Evolutionary conservation across 2,329 filamentous ascomycete genomes (phyloP).

Genomic region (Sporothrix euskadiensis): DNA sequence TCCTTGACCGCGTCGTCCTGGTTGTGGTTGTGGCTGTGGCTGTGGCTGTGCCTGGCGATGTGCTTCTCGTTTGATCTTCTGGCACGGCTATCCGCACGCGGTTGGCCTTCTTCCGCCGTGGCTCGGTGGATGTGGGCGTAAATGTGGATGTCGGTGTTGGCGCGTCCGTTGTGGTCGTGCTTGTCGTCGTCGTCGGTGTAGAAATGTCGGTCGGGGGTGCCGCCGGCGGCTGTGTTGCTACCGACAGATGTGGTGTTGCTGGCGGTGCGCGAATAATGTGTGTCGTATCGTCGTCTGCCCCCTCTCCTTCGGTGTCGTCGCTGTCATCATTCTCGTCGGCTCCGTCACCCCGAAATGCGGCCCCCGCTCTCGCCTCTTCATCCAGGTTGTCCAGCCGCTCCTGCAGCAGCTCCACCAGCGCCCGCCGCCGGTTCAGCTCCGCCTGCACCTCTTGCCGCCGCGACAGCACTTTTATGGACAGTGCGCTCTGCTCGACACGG

Average conservation of each 20-base stretch:
- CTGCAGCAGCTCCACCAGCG: constrained; percentile 64
- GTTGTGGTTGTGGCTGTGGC: constrained; percentile 23
- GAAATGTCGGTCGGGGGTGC: no score
- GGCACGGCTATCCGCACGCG: constrained; percentile 24
- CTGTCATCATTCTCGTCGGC: constrained; percentile 44
- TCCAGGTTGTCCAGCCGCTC: constrained; percentile 68
- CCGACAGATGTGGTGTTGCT: constrained; percentile 37
- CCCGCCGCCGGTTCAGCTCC: constrained; percentile 65
- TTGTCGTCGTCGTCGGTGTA: not conserved
- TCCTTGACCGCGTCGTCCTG: constrained; percentile 23
- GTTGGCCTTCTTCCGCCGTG: constrained; percentile 9
- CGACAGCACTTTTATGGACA: constrained; percentile 57
- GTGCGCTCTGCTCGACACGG: constrained; percentile 68
- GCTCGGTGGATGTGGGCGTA: not conserved
- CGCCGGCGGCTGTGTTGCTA: not conserved
- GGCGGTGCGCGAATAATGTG: constrained; percentile 53
- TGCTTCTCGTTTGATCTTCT: not conserved
- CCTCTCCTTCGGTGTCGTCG: constrained; percentile 52
- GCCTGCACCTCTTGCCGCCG: constrained; percentile 62
- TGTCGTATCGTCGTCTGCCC: constrained; percentile 44
- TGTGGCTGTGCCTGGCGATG: constrained; percentile 3
- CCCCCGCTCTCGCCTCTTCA: constrained; percentile 51
- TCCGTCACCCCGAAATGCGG: constrained; percentile 39
- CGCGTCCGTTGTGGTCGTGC: not conserved
- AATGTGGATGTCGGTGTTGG: not conserved